These are phyloP conservation scores for Hypomyces perniciosus DNA, from an alignment of 2,329 filamentous ascomycete species.

Conservation along the genomic window DNA sequence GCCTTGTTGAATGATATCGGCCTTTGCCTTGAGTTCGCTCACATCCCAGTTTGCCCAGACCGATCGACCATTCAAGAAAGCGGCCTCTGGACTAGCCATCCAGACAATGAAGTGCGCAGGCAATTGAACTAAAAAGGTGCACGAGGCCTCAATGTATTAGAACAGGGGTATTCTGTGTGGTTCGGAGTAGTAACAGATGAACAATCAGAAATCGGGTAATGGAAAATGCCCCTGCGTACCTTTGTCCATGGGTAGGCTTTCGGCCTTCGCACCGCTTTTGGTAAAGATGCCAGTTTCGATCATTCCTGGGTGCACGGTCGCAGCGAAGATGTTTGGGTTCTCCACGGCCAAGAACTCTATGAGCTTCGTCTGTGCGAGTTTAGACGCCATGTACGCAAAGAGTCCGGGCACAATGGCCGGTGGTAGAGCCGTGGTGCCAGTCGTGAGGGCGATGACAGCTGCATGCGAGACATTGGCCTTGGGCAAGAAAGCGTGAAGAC, in stretches of 20 bases:
- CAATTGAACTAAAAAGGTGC: conserved; percentile 19
- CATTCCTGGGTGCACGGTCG: conserved; percentile 20
- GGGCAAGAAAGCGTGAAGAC: conserved; percentile 6
- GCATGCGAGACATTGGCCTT: conserved; percentile 12
- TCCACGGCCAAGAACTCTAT: conserved; percentile 21
- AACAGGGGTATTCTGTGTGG: background rate
- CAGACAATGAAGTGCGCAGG: conserved; percentile 39
- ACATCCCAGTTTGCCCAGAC: conserved; percentile 48
- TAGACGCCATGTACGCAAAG: conserved; percentile 6
- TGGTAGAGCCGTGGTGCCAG: conserved; percentile 17
- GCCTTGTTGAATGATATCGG: conserved; percentile 2
- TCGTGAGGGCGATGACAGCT: conserved; percentile 17
- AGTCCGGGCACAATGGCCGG: conserved; percentile 14
- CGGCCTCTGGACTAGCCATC: conserved; percentile 38
- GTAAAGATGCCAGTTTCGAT: conserved; percentile 19
- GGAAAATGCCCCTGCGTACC: conserved; percentile 3
- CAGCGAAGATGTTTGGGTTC: conserved; percentile 19
- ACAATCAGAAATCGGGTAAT: background rate
- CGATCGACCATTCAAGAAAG: conserved; percentile 40
- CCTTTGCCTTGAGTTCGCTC: conserved; percentile 37
- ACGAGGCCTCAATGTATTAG: background rate
- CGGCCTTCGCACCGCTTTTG: conserved; percentile 17
- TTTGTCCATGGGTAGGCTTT: conserved; percentile 18
- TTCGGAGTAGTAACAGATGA: background rate
- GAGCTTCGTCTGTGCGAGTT: conserved; percentile 16